These are phyloP conservation scores for Phytophthora quininea DNA, from an alignment of 352 stramenopile genomes.

Conservation along the genomic window DNA sequence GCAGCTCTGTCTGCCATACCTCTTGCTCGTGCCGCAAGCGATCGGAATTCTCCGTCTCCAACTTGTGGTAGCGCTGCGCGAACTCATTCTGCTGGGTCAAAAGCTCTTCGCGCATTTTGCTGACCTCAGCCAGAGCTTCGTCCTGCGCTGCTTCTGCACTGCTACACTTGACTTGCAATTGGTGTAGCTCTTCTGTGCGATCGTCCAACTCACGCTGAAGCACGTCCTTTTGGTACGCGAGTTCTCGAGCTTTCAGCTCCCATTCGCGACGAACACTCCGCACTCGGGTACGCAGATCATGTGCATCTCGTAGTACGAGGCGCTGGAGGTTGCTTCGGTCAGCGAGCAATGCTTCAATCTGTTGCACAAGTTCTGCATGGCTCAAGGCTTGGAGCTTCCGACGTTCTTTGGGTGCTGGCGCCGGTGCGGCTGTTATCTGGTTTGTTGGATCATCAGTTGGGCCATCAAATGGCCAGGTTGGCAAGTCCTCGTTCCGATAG, in stretches of 20 bases:
- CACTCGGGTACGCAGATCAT: conserved; percentile 47
- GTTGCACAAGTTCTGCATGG: conserved; percentile 50
- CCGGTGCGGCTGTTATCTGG: conserved; percentile 1
- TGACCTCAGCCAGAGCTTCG: conserved; percentile 40
- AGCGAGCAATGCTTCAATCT: conserved; percentile 38
- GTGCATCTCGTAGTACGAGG: conserved; percentile 49
- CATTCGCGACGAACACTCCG: conserved; percentile 49
- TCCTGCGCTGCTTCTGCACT: conserved; percentile 30
- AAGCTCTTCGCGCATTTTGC: conserved; percentile 52
- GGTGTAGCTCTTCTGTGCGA: conserved; percentile 7
- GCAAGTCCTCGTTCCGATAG: conserved; percentile 12
- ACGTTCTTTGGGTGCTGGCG: conserved; percentile 11
- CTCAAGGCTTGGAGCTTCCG: conserved; percentile 31
- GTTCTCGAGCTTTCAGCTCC: conserved; percentile 46
- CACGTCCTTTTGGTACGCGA: conserved; percentile 43
- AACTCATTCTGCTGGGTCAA: conserved; percentile 37
- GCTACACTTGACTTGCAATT: conserved; percentile 33
- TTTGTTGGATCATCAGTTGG: conserved; percentile 5
- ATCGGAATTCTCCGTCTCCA: conserved; percentile 40
- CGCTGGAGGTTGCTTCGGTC: conserved; percentile 53
- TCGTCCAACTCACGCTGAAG: conserved; percentile 31
- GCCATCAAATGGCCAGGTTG: conserved; percentile 12
- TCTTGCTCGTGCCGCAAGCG: conserved; percentile 56
- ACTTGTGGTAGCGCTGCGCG: conserved; percentile 28
- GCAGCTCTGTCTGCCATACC: conserved; percentile 63